These are phyloP conservation scores for Fraxinus sp. DNA, from an alignment of 305 asterid species.

Conservation along the genomic window DNA sequence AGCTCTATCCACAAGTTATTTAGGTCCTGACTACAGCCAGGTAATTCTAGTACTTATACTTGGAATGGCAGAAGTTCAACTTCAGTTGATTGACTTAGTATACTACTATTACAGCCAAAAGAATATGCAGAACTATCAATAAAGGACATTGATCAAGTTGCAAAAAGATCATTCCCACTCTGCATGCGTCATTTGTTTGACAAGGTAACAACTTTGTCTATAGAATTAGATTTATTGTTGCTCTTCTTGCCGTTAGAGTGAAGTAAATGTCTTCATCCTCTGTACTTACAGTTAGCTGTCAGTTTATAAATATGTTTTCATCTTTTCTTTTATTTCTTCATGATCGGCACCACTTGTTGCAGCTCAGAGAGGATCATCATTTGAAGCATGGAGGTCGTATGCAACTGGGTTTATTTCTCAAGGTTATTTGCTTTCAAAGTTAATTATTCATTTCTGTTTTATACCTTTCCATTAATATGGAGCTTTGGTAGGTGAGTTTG, in stretches of 20 bases:
- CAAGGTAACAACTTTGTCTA: constrained; percentile 49
- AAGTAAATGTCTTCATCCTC: constrained; percentile 13
- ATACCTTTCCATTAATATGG: not conserved
- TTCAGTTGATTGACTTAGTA: constrained; percentile 31
- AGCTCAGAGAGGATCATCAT: constrained; percentile 99
- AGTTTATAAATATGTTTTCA: not conserved
- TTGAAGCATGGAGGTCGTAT: constrained; percentile 95
- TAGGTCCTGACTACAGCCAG: constrained; percentile 94
- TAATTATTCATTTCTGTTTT: not conserved
- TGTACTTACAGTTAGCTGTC: constrained; percentile 15
- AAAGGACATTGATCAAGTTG: constrained; percentile 84
- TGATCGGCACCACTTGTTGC: constrained; percentile 24
- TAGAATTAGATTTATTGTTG: constrained; percentile 10
- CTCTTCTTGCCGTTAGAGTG: constrained; percentile 8
- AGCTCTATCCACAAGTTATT: constrained; percentile 84
- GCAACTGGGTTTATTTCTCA: constrained; percentile 92
- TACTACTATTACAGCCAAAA: constrained; percentile 56
- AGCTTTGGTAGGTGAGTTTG: not conserved
- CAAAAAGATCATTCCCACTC: constrained; percentile 84
- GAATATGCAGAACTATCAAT: constrained; percentile 67
- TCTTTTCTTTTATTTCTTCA: not conserved
- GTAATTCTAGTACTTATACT: constrained; percentile 32
- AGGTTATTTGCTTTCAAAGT: constrained; percentile 46
- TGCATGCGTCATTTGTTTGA: constrained; percentile 94
- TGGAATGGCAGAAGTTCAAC: constrained; percentile 12